Conservation (phyloP, 305 asterid genomes). For the Solanum hybrid region DNA sequence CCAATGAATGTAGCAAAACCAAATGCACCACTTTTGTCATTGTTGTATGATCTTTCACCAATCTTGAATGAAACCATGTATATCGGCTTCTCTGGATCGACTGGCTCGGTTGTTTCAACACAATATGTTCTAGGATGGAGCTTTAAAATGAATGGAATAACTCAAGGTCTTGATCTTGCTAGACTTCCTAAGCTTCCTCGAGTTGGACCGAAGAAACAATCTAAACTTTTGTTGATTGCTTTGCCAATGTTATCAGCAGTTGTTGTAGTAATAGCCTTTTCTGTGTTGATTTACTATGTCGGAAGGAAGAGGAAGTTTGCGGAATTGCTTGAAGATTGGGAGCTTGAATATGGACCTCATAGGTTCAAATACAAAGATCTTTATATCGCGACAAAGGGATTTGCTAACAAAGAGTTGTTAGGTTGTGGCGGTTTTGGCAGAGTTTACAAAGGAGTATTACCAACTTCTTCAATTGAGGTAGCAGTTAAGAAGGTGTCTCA, state of each 20-base stretch:
- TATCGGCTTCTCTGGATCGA: slow-evolving; percentile 24
- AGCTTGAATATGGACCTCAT: slow-evolving; percentile 21
- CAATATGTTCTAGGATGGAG: slow-evolving; percentile 28
- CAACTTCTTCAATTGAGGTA: neutral
- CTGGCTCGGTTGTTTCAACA: slow-evolving; percentile 15
- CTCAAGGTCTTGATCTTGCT: slow-evolving; percentile 11
- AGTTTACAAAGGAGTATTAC: slow-evolving; percentile 16
- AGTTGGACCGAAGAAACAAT: slow-evolving; percentile 13
- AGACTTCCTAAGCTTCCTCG: slow-evolving; percentile 23
- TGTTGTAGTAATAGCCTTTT: neutral
- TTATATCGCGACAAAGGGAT: slow-evolving; percentile 16
- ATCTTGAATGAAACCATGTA: slow-evolving; percentile 14
- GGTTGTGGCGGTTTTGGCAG: slow-evolving; percentile 23
- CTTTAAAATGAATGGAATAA: slow-evolving; percentile 14
- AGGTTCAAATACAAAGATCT: slow-evolving; percentile 16
- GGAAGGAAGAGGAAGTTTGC: slow-evolving; percentile 16
- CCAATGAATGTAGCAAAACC: slow-evolving; percentile 16
- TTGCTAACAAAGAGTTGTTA: slow-evolving; percentile 7
- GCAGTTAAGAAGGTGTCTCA: slow-evolving; percentile 16
- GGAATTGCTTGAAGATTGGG: slow-evolving; percentile 32
- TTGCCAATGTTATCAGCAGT: slow-evolving; percentile 3
- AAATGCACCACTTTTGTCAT: slow-evolving; percentile 6
- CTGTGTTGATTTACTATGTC: neutral
- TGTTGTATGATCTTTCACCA: slow-evolving; percentile 13
- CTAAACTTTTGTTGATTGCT: slow-evolving; percentile 3